Base-by-base conservation (phyloP, 2,329 filamentous ascomycete genomes). In the Diaporthe capsici region DNA sequence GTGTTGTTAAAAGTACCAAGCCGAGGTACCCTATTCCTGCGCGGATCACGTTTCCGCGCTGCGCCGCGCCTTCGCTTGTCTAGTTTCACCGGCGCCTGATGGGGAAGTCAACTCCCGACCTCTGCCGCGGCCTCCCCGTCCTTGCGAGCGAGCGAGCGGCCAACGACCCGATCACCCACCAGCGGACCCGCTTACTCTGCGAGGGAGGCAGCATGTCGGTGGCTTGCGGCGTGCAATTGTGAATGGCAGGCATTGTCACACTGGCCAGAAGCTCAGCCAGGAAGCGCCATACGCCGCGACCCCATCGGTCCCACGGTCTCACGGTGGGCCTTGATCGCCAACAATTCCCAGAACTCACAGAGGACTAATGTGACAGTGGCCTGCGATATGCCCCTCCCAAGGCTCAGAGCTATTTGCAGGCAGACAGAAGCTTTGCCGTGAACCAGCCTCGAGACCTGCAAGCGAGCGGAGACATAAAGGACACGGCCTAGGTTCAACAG, bases 11-110 rank as follows among this genome's bases (percentile, higher is more conserved):
- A 73, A 73, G 58, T 73, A 44, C 71, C 71, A 39, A 44, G 47
- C 71, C 58, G 47, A 65, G 71, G 71, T 44, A 73, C 6, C 49
- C 39, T 22, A 39, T 53, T 39, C 47, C 71, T 65, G 61, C 47
- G 58, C 71, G 58, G 58, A 73, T 65, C 71, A 73, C 58, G 31
- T 65, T 73, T 53, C 71, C 58, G 22, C 47, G 42, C 34, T 73
- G 71, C 49, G 71, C 71, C 71, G 47, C 49, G 51, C 58, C 28
- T 25, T 34, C 20, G 58, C 47, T 55, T 55, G 57, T 53, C 58
- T 22, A n/a, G 47, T 44, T 44, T 44, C 65, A 68, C 47, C 49
- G 34, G 58, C 61, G 58, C 71, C 71, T 73, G 58, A 65, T 55
- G 37, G 25, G 58, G 71, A 51, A 65, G 58, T 53, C 71, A 55